phyloP scores from a whole-genome alignment of 176 grass and related monocot species.

The Thalia dealbata region DNA sequence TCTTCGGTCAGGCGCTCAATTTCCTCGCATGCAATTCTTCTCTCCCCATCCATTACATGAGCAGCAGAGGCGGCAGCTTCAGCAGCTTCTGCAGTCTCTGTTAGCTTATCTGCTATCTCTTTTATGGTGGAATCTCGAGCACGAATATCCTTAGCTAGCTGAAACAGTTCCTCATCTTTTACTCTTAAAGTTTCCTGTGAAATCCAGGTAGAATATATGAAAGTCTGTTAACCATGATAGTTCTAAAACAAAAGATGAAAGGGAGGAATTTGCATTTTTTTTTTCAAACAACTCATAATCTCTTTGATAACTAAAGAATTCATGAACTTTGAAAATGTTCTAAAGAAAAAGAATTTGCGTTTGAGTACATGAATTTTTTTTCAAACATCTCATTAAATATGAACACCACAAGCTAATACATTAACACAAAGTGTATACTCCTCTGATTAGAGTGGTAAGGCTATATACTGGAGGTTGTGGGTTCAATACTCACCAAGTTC shows the following conservation, averaged over 20 bases:
- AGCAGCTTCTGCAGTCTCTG: conserved; percentile 71
- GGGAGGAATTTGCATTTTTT: background rate
- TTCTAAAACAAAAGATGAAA: background rate
- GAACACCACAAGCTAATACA: no score
- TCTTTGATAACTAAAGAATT: background rate
- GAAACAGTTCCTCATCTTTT: conserved; percentile 88
- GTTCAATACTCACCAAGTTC: no score
- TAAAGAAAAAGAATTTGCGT: no score
- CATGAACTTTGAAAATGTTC: background rate
- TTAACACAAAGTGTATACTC: no score
- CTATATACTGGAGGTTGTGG: no score
- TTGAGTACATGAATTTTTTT: no score
- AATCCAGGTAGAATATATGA: conserved; percentile 11
- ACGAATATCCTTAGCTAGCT: conserved; percentile 64
- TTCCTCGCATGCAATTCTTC: conserved; percentile 50
- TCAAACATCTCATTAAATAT: background rate
- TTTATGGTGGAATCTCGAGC: conserved; percentile 67
- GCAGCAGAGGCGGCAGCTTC: conserved; percentile 77
- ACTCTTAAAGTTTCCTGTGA: conserved; percentile 76
- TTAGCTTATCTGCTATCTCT: conserved; percentile 80
- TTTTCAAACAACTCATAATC: background rate
- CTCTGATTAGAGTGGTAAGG: no score
- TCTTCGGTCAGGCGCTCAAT: conserved; percentile 54
- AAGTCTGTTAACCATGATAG: background rate
- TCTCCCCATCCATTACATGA: conserved; percentile 79